Evolutionary conservation across 768 basidiomycete genomes (phyloP).

Genomic region (Mycena crocata): DNA sequence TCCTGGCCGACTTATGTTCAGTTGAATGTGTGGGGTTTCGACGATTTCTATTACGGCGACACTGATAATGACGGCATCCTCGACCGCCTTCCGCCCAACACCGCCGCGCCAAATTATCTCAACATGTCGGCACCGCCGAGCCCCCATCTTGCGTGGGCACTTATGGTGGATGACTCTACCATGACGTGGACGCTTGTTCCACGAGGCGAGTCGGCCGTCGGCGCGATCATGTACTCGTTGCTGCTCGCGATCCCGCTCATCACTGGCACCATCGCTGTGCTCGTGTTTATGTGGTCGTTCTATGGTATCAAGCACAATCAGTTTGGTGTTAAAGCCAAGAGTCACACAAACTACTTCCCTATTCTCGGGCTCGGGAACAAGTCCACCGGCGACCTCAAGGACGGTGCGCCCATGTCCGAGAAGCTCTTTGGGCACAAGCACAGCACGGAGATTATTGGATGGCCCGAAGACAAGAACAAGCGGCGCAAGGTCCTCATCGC

Average conservation of each 20-base stretch:
- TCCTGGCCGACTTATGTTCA: constrained; percentile 92
- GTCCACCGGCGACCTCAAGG: constrained; percentile 79
- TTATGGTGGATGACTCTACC: constrained; percentile 81
- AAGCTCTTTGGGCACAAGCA: constrained; percentile 78
- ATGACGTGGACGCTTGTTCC: constrained; percentile 85
- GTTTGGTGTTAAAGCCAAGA: constrained; percentile 85
- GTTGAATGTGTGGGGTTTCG: constrained; percentile 91
- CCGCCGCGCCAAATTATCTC: constrained; percentile 84
- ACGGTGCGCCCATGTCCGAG: constrained; percentile 70
- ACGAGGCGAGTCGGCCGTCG: constrained; percentile 83
- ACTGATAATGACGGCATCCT: constrained; percentile 87
- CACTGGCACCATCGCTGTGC: constrained; percentile 84
- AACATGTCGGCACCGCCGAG: constrained; percentile 93
- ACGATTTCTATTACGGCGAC: constrained; percentile 95
- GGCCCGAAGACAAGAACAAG: constrained; percentile 94
- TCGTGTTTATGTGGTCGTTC: constrained; percentile 95
- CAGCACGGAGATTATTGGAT: constrained; percentile 86
- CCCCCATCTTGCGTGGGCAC: constrained; percentile 90
- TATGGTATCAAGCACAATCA: constrained; percentile 96
- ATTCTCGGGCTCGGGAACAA: constrained; percentile 80
- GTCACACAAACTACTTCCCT: constrained; percentile 85
- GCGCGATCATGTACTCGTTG: constrained; percentile 89
- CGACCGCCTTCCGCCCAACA: constrained; percentile 92
- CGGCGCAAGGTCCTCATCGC: constrained; percentile 92
- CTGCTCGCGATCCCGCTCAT: constrained; percentile 85